Percentiles rank a stretch among this genome's conserved stretches.
Evolutionary conservation across 345 rosid genomes (phyloP).

Genomic region (Noccaea caerulescens): DNA sequence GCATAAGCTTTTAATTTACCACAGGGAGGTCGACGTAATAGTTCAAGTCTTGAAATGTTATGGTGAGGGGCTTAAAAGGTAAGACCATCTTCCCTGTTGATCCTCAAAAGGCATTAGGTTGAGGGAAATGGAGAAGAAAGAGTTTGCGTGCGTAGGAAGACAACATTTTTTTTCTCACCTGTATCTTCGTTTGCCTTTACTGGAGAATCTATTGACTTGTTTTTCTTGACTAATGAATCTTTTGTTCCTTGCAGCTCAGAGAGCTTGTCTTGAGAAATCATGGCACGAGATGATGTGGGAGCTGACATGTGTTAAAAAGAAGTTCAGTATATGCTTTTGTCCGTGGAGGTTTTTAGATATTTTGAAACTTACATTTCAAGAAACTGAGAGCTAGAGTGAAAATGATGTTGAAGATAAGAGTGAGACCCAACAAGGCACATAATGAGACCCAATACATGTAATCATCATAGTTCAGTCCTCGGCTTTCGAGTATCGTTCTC

Average conservation of each 20-base stretch:
- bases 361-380: slow-evolving; percentile 59
- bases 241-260: slow-evolving; percentile 50
- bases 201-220: slow-evolving; percentile 16
- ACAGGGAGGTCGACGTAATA: slow-evolving; percentile 79
- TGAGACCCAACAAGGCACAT: slow-evolving; percentile 61
- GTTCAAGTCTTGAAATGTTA: slow-evolving; percentile 67
- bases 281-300: slow-evolving; percentile 63
- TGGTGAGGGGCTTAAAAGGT: slow-evolving; percentile 76
- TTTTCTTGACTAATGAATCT: slow-evolving; percentile 35
- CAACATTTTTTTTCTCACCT: slow-evolving; percentile 18
- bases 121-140: not conserved
- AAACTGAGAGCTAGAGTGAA: slow-evolving; percentile 70
- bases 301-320: slow-evolving; percentile 48
- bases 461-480: slow-evolving; percentile 62
- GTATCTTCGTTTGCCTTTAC: not conserved
- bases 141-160: slow-evolving; percentile 9
- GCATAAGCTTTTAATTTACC: slow-evolving; percentile 42
- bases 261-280: slow-evolving; percentile 67
- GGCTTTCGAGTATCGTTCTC: slow-evolving; percentile 53
- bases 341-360: not conserved
- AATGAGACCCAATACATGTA: slow-evolving; percentile 67
- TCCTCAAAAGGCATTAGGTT: not conserved
- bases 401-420: slow-evolving; percentile 63
- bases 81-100: slow-evolving; percentile 58
- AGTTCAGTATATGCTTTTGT: slow-evolving; percentile 6